Conservation (phyloP, 2,329 filamentous ascomycete genomes). For the Cadophora sp. region DNA sequence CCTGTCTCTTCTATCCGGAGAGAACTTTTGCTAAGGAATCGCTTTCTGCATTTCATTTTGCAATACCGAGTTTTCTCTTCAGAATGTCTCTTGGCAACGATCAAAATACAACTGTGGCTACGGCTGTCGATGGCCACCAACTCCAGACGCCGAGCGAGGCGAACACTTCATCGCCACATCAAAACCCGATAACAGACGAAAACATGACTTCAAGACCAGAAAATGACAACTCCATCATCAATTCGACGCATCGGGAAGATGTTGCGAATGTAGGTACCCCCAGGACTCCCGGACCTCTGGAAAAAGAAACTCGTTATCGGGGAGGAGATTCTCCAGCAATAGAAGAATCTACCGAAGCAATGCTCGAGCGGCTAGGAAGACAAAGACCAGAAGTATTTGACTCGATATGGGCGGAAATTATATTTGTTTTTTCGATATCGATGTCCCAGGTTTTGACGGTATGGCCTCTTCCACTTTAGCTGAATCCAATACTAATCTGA, state of each 20-base stretch:
- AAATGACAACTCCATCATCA: background rate
- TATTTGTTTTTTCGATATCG: slow-evolving; percentile 64
- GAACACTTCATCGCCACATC: background rate
- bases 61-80: background rate
- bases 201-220: background rate
- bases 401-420: slow-evolving; percentile 58
- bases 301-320: slow-evolving; percentile 26
- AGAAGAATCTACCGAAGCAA: slow-evolving; percentile 42
- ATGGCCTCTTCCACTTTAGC: slow-evolving; percentile 32
- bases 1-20: background rate
- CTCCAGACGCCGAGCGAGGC: background rate
- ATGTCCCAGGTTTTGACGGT: slow-evolving; percentile 64
- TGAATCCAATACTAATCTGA: slow-evolving; percentile 2
- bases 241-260: slow-evolving; percentile 11
- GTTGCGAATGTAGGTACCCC: slow-evolving; percentile 19
- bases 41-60: background rate
- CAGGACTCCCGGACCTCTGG: slow-evolving; percentile 18
- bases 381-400: slow-evolving; percentile 61
- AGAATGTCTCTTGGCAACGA: background rate
- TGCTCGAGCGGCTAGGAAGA: slow-evolving; percentile 62
- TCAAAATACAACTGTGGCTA: background rate
- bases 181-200: background rate
- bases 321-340: slow-evolving; percentile 21
- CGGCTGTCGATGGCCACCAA: background rate
- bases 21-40: background rate